Evolutionary conservation across 495 filamentous ascomycete genomes (phyloP).

Genomic region (Hyaloscypha variabilis): DNA sequence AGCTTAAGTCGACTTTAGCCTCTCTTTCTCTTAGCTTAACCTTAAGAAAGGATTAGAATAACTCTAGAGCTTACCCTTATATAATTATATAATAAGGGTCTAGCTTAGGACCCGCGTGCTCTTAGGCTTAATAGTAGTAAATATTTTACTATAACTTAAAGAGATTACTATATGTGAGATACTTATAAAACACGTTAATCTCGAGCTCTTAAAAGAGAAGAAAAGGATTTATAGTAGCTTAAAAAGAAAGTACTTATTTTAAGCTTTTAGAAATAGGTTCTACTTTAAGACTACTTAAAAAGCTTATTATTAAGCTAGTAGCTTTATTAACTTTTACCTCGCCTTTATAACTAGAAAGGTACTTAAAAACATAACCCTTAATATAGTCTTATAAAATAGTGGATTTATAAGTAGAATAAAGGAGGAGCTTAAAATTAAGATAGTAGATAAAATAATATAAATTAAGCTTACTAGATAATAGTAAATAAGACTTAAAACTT

Average conservation of each 20-base stretch:
- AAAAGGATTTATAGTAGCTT: background rate
- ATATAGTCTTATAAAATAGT: background rate
- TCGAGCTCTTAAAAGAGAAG: background rate
- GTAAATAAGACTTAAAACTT: background rate
- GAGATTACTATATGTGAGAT: background rate
- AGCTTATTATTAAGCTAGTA: background rate
- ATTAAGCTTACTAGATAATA: background rate
- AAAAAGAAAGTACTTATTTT: background rate
- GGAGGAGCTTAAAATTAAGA: background rate
- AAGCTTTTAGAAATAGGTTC: background rate
- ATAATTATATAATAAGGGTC: slow-evolving; percentile 2
- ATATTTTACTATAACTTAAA: slow-evolving; percentile 1
- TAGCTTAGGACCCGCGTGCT: background rate
- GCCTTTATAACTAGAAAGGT: background rate
- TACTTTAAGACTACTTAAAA: background rate
- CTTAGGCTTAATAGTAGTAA: background rate
- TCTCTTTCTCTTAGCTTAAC: background rate
- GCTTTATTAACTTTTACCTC: background rate
- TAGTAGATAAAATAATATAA: background rate
- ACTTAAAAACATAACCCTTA: background rate
- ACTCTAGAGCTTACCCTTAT: background rate
- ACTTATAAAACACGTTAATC: background rate
- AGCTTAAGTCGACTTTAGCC: too few species aligned
- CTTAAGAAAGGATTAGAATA: background rate
- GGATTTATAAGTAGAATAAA: slow-evolving; percentile 1